Base-by-base conservation (phyloP, 345 rosid species). In the Corchorus capsularis region DNA sequence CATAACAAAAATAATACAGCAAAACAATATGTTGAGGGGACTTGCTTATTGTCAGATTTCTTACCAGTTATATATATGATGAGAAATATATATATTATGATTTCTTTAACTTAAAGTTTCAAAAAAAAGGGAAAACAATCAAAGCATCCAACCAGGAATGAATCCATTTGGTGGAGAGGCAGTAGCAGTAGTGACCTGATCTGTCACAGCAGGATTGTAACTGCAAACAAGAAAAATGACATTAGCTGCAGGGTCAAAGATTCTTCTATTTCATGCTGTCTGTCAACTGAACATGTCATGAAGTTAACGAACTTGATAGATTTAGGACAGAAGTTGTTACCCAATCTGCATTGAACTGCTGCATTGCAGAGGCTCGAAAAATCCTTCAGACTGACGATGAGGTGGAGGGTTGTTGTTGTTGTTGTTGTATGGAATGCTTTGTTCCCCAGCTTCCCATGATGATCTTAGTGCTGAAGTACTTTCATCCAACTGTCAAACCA, bases 121-220 rank as follows among this genome's bases (percentile, higher is more conserved):
- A 39, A 39, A 39, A 39, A 39, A 39, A 39, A 5, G 5, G 6
- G 43, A 27, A 17, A 69, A 49, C 60, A 73, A 60, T 77, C 79
- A 84, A 76, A 84, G 81, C 85, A 82, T 84, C 87, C 87, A 84
- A 11, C 83, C 87, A 61, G 79, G 85, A 68, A 82, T 79, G 72
- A 79, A 79, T 45, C 85, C 87, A 67, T 64, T 82, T 55, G 82
- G 85, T 74, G 83, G 62, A 55, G 85, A 81, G 78, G 74, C 54
- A 75, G 82, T 79, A 54, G 82, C 66, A 53, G 56, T 55, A 53
- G 56, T 55, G 20, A 14, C 77, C 73, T 73, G 70, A 76, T 67
- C 82, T 69, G 81, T 71, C 62, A 70, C 59, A 34, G 35, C 75
- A 70, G 79, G 79, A 65, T 77, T 81, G 75, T 77, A 84, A 60